phyloP scores from a whole-genome alignment of 768 basidiomycete species.

The Gymnopilus dilepis region DNA sequence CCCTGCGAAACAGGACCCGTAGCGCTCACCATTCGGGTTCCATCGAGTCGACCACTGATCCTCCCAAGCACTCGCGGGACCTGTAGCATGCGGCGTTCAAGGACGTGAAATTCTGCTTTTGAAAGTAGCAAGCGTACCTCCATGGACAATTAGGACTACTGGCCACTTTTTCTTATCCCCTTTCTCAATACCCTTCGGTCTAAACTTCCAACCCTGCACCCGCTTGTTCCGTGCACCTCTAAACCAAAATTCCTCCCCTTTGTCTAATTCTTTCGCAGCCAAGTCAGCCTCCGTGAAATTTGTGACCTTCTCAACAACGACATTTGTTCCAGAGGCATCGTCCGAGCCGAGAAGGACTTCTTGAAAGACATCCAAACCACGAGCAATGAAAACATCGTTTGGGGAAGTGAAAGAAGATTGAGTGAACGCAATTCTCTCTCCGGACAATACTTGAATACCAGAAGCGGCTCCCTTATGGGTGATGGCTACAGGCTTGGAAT shows the following conservation, averaged over 20 bases:
- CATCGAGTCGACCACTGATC: slow-evolving; percentile 92
- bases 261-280: slow-evolving; percentile 58
- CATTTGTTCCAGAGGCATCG: slow-evolving; percentile 31
- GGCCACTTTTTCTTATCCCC: slow-evolving; percentile 80
- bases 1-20: neutral
- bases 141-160: slow-evolving; percentile 80
- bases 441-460: slow-evolving; percentile 63
- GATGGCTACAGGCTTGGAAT: slow-evolving; percentile 59
- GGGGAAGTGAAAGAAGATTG: slow-evolving; percentile 78
- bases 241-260: slow-evolving; percentile 89
- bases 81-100: too few relatives aligned
- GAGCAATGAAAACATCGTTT: slow-evolving; percentile 76
- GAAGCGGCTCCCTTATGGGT: slow-evolving; percentile 63
- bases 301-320: slow-evolving; percentile 63
- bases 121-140: slow-evolving; percentile 48
- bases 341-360: slow-evolving; percentile 40
- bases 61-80: slow-evolving; percentile 87
- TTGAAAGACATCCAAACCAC: slow-evolving; percentile 40
- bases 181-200: slow-evolving; percentile 76
- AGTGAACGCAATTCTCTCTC: slow-evolving; percentile 72
- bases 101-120: too few relatives aligned
- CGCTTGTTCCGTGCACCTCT: slow-evolving; percentile 74
- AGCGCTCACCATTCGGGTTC: slow-evolving; percentile 77
- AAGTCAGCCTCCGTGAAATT: slow-evolving; percentile 62
- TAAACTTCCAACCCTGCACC: slow-evolving; percentile 87